Percentiles rank a stretch among this genome's conserved stretches.
Conservation (phyloP, 1,284 basidiomycete genomes). For the Cryptococcus floricola region DNA sequence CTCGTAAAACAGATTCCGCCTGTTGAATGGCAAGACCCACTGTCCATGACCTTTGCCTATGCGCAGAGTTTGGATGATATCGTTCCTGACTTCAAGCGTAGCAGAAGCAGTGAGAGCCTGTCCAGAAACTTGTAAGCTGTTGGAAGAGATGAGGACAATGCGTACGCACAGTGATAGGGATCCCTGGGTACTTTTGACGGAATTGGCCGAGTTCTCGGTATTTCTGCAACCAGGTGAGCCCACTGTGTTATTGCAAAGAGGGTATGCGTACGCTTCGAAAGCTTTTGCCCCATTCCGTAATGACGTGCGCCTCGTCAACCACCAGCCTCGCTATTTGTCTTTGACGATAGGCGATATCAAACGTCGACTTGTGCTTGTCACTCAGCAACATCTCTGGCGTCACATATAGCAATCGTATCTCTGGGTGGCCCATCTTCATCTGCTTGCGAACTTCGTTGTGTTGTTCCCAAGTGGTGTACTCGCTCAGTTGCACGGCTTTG, state of each 20-base stretch:
- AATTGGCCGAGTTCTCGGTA: constrained; percentile 70
- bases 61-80: constrained; percentile 64
- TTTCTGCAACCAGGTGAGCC: constrained; percentile 46
- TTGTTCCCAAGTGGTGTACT: constrained; percentile 59
- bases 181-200: constrained; percentile 61
- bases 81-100: constrained; percentile 60
- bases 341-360: constrained; percentile 57
- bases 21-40: constrained; percentile 73
- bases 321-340: constrained; percentile 66
- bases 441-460: constrained; percentile 61
- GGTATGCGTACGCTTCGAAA: constrained; percentile 56
- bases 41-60: constrained; percentile 60
- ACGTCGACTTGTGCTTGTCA: constrained; percentile 55
- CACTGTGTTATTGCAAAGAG: not conserved
- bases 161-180: constrained; percentile 70
- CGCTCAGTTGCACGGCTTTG: constrained; percentile 62
- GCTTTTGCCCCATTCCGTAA: constrained; percentile 84
- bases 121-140: constrained; percentile 38
- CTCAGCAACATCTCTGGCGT: constrained; percentile 72
- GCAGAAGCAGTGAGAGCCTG: constrained; percentile 50
- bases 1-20: constrained; percentile 76
- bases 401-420: constrained; percentile 65
- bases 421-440: constrained; percentile 60
- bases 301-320: constrained; percentile 83
- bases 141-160: not conserved